Evolutionary conservation across 768 basidiomycete species (phyloP).

Genomic region (Russula lepida): DNA sequence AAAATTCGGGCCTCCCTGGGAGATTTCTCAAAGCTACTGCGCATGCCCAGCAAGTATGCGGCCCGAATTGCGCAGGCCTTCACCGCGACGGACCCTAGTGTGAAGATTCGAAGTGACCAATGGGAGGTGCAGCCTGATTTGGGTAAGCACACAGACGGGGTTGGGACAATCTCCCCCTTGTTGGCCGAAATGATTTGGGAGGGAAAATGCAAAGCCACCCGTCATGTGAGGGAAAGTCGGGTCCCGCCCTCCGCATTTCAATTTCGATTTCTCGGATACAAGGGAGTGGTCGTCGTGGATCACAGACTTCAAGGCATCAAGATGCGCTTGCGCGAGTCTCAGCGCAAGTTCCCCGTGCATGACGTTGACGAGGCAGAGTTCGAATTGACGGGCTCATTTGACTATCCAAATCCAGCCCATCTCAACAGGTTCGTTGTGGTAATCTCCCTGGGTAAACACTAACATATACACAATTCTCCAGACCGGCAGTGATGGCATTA

Average conservation of each 20-base stretch:
- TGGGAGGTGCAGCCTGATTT: conserved; percentile 62
- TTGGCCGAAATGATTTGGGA: conserved; percentile 52
- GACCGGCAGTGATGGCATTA: conserved; percentile 68
- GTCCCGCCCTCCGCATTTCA: conserved; percentile 42
- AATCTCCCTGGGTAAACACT: background rate
- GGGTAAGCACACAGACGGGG: conserved; percentile 62
- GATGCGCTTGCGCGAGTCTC: conserved; percentile 64
- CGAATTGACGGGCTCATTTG: conserved; percentile 63
- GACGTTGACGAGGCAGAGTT: conserved; percentile 43
- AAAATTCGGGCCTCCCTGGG: conserved; percentile 58
- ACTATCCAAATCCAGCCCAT: conserved; percentile 51
- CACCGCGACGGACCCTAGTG: conserved; percentile 70
- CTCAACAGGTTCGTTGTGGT: conserved; percentile 53
- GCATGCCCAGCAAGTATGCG: conserved; percentile 69
- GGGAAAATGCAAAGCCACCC: conserved; percentile 37
- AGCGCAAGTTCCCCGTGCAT: conserved; percentile 64
- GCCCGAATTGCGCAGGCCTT: conserved; percentile 81
- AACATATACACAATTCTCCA: conserved; percentile 24
- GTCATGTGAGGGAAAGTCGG: background rate
- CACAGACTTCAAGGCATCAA: conserved; percentile 43
- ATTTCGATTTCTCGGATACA: conserved; percentile 73
- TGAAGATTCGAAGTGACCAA: conserved; percentile 43
- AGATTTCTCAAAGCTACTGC: conserved; percentile 44
- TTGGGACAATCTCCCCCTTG: conserved; percentile 63
- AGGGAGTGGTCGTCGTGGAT: conserved; percentile 74